Evolutionary conservation across 163 green algal species (phyloP), one percentile per base, ranked within the genome.

Genomic region (Volvox carteri): DNA sequence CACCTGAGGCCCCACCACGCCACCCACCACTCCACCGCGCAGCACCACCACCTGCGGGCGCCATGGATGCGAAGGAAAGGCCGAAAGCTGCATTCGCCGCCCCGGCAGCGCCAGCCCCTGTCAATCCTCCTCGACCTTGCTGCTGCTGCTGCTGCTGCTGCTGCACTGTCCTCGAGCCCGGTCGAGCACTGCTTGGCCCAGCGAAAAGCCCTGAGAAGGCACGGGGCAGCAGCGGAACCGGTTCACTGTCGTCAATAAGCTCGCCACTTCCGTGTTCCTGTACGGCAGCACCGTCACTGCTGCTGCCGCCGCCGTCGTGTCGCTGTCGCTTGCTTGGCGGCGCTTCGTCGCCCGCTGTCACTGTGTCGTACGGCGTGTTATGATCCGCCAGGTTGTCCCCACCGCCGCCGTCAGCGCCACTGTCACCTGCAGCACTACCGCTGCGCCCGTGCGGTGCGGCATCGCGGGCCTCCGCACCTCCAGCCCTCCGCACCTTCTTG

Each of bases 171-270:
- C 30, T 70, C 21, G 42, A 33, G 42, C 5, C 19, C 25, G 42
- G 3, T 28, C 54, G 2, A 33, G 11, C 23, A 11, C 62, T 41
- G 62, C 28, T 39, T 23, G 2, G n/a, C 58, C 77, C 54, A 0
- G 28, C 2, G 41, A 78, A 77, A 1, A 86, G 41, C 28, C 79
- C 79, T 19, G 54, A 60, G 41, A 72, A 67, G 30, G 35, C 33
- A 5, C 81, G 48, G 0, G 81, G 81, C 81, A 87, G 81, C 81
- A 42, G 16, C 3, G 81, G 81, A 44, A 87, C 65, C 6, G 46
- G 81, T 6, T 87, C 81, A 3, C 18, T 65, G 8, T 68, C 79
- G 35, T 60, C 54, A 25, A 68, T 39, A 5, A 70, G 41, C 46
- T 4, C 75, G 50, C 18, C 23, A 50, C n/a, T 65, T 42, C n/a